phyloP scores from a whole-genome alignment of 2,329 filamentous ascomycete species.

The Colletotrichum siamense region DNA sequence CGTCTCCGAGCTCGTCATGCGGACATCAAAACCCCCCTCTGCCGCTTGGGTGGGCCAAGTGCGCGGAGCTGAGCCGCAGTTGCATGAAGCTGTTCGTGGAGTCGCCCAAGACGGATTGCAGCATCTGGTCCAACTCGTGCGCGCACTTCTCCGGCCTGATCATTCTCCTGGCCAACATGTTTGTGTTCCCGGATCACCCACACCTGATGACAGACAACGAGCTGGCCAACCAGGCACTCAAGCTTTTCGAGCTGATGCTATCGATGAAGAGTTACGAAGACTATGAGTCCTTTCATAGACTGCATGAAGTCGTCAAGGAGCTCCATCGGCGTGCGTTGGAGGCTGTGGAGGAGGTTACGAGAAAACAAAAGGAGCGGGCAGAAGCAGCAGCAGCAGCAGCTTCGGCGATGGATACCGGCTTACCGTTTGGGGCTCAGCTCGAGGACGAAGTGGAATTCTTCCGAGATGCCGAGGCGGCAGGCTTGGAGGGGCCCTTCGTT shows the following conservation, averaged over 20 bases:
- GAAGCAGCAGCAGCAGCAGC: background rate
- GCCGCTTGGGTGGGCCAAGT: constrained; percentile 35
- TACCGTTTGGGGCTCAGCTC: constrained; percentile 7
- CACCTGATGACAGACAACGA: constrained; percentile 31
- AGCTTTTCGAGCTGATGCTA: constrained; percentile 29
- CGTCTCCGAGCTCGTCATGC: background rate
- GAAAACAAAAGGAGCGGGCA: background rate
- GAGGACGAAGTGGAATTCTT: constrained; percentile 14
- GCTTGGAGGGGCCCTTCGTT: background rate
- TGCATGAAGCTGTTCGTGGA: constrained; percentile 37
- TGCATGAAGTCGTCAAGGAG: constrained; percentile 21
- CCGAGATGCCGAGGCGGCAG: background rate
- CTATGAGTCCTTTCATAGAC: background rate
- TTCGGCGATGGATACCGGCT: background rate
- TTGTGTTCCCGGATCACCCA: constrained; percentile 31
- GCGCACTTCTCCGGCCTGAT: constrained; percentile 38
- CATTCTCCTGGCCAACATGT: constrained; percentile 37
- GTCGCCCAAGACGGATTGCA: constrained; percentile 33
- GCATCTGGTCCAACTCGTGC: constrained; percentile 34
- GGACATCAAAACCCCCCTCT: constrained; percentile 24
- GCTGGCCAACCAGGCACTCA: constrained; percentile 30
- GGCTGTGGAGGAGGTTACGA: constrained; percentile 8
- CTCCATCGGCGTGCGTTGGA: constrained; percentile 15
- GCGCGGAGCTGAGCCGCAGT: constrained; percentile 36
- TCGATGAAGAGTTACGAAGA: background rate